Conservation (phyloP, 2,329 filamentous ascomycete genomes). For the Akanthomyces lecanii region DNA sequence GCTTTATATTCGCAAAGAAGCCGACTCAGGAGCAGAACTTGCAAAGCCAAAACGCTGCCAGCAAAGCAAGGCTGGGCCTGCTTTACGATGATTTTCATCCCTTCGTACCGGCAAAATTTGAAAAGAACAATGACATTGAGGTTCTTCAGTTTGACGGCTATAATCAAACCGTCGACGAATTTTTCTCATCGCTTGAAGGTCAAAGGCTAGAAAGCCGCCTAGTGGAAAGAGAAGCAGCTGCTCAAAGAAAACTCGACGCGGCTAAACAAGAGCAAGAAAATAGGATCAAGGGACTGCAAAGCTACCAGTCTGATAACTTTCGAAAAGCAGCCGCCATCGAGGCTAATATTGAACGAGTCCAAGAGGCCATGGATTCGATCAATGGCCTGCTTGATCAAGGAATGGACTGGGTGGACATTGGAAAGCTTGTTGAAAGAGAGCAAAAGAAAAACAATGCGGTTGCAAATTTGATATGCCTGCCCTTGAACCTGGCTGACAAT, state of each 20-base stretch:
- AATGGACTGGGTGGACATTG: slow-evolving; percentile 97
- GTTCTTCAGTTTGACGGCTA: slow-evolving; percentile 79
- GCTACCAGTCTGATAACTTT: slow-evolving; percentile 75
- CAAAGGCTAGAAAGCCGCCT: slow-evolving; percentile 84
- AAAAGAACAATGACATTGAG: slow-evolving; percentile 58
- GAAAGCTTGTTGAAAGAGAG: slow-evolving; percentile 80
- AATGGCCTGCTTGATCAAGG: slow-evolving; percentile 88
- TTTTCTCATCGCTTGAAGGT: slow-evolving; percentile 93
- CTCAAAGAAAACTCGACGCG: slow-evolving; percentile 80
- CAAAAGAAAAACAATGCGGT: slow-evolving; percentile 77
- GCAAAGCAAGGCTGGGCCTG: slow-evolving; percentile 37
- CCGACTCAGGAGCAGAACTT: slow-evolving; percentile 1
- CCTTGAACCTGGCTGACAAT: slow-evolving; percentile 86
- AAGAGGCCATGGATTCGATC: slow-evolving; percentile 88
- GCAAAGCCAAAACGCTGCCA: slow-evolving; percentile 24
- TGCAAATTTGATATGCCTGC: slow-evolving; percentile 79
- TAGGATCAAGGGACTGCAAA: slow-evolving; percentile 77
- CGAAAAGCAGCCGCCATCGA: slow-evolving; percentile 88
- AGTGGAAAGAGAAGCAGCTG: slow-evolving; percentile 74
- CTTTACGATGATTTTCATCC: slow-evolving; percentile 96
- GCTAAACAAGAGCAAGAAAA: slow-evolving; percentile 79
- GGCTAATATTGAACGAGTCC: slow-evolving; percentile 83
- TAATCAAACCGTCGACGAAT: slow-evolving; percentile 92
- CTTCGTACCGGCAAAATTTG: slow-evolving; percentile 78
- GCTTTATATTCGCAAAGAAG: slow-evolving; percentile 82